Base-by-base conservation (phyloP, 371 early-diverging fungal genomes). In the Lichtheimia corymbifera region DNA sequence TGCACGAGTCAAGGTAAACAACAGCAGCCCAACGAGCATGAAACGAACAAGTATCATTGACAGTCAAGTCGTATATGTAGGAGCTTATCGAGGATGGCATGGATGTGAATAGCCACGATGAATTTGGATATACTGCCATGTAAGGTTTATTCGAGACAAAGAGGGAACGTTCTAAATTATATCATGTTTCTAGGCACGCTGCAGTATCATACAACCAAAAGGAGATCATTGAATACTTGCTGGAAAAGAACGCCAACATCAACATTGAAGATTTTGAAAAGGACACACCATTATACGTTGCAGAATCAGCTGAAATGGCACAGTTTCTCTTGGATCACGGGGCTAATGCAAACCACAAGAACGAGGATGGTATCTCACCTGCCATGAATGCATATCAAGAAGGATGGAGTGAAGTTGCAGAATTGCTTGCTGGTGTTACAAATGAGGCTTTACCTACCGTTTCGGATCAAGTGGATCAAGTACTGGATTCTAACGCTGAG, bases 241-340 rank as follows among this genome's bases (percentile, higher is more conserved):
- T 88, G 22, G 63, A 68, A 17, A 71, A 77, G 28, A 72, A 73
- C 15, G 91, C 86, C 45, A 68, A 91, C 56, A 77, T 91, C 40
- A 83, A 91, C 65, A 72, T 93, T 25, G 73, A 75, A 50, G 96
- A 95, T 66, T 63, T 74, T 22, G 95, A 95, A 35, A 88, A 91
- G 56, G 94, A 95, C 63, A 92, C 95, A 18, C 93, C 95, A 12
- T 76, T 96, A 40, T 93, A 89, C 65, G 85, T 89, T n/a, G 87
- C 86, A 56, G 94, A 94, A 61, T 84, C 87, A 44, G 80, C 81
- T 3, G 87, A 82, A n/a, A 85, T 88, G 58, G 94, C 92, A 27
- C 59, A 83, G 55, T 61, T 87, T 55, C 71, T 96, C 47, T 51
- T 94, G 27, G 83, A 88, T 45, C 70, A 78, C 51, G 93, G 93